phyloP scores from a whole-genome alignment of 768 basidiomycete genomes.

The Cystofilobasidium ferigula region DNA sequence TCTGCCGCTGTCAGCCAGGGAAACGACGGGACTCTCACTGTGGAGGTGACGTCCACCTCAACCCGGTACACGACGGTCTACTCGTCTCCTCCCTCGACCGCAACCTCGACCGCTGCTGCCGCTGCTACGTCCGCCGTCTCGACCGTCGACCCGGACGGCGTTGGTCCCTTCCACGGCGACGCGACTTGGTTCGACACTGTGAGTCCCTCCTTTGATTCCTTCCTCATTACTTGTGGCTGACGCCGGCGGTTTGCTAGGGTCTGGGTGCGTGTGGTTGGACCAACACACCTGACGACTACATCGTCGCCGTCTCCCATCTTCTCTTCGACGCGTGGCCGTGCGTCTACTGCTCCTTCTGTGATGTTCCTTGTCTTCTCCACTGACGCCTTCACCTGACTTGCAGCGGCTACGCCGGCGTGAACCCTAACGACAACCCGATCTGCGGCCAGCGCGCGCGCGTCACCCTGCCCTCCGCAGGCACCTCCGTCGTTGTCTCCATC shows the following conservation, averaged over 20 bases:
- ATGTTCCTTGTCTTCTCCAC: too few species aligned
- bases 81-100: too few species aligned
- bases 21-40: constrained; percentile 7
- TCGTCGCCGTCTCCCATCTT: constrained; percentile 50
- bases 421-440: constrained; percentile 68
- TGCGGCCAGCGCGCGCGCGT: constrained; percentile 47
- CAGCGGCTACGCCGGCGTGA: constrained; percentile 38
- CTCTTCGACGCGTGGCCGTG: constrained; percentile 54
- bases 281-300: constrained; percentile 47
- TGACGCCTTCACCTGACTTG: constrained; percentile 35
- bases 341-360: too few species aligned
- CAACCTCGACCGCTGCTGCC: constrained; percentile 12
- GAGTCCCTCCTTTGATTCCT: constrained; percentile 6
- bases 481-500: constrained; percentile 45
- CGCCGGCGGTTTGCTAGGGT: constrained; percentile 43
- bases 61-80: too few species aligned
- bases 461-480: background rate
- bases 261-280: constrained; percentile 55
- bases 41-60: constrained; percentile 26
- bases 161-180: constrained; percentile 47
- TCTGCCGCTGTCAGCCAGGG: background rate
- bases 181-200: constrained; percentile 34
- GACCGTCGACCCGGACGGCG: constrained; percentile 34
- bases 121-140: constrained; percentile 19
- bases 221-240: background rate